Evolutionary conservation across 176 grass and related monocot genomes (phyloP), one percentile per base, ranked within the genome.

Genomic region (Lolium rigidum): DNA sequence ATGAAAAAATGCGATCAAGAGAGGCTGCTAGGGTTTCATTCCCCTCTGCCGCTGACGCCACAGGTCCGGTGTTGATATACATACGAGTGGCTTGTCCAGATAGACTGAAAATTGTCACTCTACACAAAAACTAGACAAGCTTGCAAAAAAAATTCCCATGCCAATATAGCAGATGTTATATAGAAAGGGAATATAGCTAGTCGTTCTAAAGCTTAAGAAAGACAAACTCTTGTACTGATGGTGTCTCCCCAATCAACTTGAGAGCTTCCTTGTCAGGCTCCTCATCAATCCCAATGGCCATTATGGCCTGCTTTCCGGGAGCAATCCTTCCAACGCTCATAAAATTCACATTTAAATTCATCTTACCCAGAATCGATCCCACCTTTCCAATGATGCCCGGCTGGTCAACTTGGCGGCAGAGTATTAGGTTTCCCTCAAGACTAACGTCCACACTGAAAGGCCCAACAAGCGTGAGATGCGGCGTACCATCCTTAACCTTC

Each of bases 321-420:
- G 86, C 92, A 85, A 85, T 96, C 83, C 97, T 92, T 10, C 92
- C 94, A 1, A 99, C 93, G 12, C 97, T 99, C 97, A 96, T 99
- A 68, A 96, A 99, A 41, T 82, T 96, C 62, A 99, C 92, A 64
- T 99, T 99, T 5, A 96, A 75, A 76, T 99, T 94, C 84, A 80
- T 85, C 13, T 77, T 84, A 9, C 94, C 97, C 58, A 96, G 57
- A 21, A 94, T 85, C 5, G 81, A 85, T 2, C 97, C 97, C 7
- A 99, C 93, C 58, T 46, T 80, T 24, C 93, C 97, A 16, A 99
- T 99, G 48, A 96, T 87, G 15, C 97, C 94, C 0, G 97, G 97
- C 48, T 94, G 93, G 43, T 99, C 94, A 28, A 91, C 87, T 79
- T 99, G 97, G 15, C 86, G 48, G 71, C 92, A 99, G 1, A 96